phyloP scores from a whole-genome alignment of 1,139 yeast species.

The Suhomyces kunorum region DNA sequence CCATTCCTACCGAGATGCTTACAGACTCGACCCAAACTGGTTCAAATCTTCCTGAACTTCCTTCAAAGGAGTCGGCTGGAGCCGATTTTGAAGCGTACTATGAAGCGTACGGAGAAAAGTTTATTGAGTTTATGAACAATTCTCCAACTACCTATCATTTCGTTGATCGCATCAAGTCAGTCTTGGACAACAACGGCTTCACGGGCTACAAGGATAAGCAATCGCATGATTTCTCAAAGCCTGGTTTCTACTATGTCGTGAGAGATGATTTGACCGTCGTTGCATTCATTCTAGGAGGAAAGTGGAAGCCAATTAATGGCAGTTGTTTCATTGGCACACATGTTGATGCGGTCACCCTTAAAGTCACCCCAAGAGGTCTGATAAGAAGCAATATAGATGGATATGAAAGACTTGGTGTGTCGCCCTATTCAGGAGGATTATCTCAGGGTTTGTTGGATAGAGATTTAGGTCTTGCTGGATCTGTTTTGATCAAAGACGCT shows the following conservation, averaged over 20 bases:
- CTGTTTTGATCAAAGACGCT: conserved; percentile 31
- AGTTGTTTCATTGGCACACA: conserved; percentile 46
- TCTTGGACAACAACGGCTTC: conserved; percentile 35
- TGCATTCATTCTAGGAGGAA: conserved; percentile 43
- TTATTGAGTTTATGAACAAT: conserved; percentile 39
- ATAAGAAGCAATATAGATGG: conserved; percentile 30
- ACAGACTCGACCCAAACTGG: too few species aligned
- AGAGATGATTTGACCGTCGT: conserved; percentile 41
- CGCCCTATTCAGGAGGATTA: conserved; percentile 45
- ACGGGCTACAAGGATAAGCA: conserved; percentile 29
- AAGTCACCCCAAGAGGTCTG: conserved; percentile 36
- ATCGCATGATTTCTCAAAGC: conserved; percentile 7
- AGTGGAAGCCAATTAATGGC: conserved; percentile 43
- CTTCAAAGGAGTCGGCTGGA: not conserved
- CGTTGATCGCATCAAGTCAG: conserved; percentile 28
- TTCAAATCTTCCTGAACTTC: not conserved
- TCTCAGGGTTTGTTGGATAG: conserved; percentile 44
- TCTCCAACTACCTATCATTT: conserved; percentile 49
- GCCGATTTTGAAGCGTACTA: conserved; percentile 14
- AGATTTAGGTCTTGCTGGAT: conserved; percentile 51
- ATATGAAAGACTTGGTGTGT: conserved; percentile 46
- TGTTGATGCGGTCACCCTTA: conserved; percentile 43
- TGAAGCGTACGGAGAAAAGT: conserved; percentile 29
- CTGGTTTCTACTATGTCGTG: conserved; percentile 31
- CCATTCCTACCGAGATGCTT: too few species aligned